Evolutionary conservation across 1,284 basidiomycete genomes (phyloP), one percentile per base, ranked within the genome.

Genomic region (Ustilago bromivora): DNA sequence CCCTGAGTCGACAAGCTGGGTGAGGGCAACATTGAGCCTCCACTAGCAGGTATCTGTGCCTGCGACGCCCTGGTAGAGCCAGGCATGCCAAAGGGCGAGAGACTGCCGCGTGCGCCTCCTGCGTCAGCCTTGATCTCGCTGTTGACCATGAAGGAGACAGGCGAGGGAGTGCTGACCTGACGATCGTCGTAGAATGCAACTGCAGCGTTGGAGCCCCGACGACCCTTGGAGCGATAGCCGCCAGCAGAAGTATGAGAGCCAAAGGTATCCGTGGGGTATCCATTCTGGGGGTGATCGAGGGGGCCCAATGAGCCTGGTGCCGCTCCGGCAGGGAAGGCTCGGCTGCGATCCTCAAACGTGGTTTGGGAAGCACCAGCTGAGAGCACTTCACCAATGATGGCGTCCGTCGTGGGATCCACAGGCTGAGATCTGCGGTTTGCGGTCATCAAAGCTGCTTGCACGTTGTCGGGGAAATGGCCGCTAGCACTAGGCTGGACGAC

Each of bases 121-220:
- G 55, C 57, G 17, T 72, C 64, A 12, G 36, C 57, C 28, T 81
- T 76, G 62, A 83, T 66, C 72, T 83, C 82, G 72, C 82, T 83
- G 67, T 64, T 71, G 65, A 83, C 82, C 79, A 82, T 81, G 71
- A 83, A 83, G 17, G 71, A 81, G 34, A 82, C 81, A 13, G 82
- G 82, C 53, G 80, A 82, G 28, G 78, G 71, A 19, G 76, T 78
- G 56, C 57, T 72, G 53, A 76, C 62, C 36, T 70, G 57, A 4
- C 73, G 65, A 11, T 75, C 75, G 12, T 68, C 66, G 43, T 65
- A 69, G 59, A 82, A 82, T 6, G 75, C 81, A 9, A 81, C 80
- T 13, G 71, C 78, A 17, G 71, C 61, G 34, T 73, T 73, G 19
- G 74, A 74, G 52, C 69, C 70, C 4, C 72, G 68, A 10, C 78